A percentile compares a stretch with the other conserved stretches of the same genome.
Conservation (phyloP, 169 alveolate genomes). For the Neospora caninum region DNA sequence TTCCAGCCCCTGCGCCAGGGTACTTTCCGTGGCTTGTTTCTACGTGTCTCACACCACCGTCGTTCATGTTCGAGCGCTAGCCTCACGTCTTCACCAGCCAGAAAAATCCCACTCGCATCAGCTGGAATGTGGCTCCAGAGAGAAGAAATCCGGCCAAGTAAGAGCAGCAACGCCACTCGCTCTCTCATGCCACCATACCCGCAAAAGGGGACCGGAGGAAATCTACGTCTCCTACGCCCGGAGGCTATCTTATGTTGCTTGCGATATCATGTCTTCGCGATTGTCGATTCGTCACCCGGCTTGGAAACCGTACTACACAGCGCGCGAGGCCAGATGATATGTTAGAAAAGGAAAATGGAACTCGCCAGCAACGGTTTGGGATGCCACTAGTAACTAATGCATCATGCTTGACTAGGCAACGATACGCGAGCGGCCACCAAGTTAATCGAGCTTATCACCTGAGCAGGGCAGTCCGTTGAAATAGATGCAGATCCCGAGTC, state of each 20-base stretch:
- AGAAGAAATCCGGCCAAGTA: not conserved
- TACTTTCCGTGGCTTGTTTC: slow-evolving; percentile 66
- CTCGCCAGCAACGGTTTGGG: not conserved
- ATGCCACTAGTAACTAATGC: not conserved
- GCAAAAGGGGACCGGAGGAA: too few species aligned
- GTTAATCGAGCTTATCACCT: not conserved
- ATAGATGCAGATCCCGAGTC: slow-evolving; percentile 68
- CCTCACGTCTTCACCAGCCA: not conserved
- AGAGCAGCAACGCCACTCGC: too few species aligned
- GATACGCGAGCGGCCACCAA: not conserved
- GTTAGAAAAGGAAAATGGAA: not conserved
- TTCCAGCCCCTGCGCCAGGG: slow-evolving; percentile 70
- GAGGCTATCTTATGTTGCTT: too few species aligned
- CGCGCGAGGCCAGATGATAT: too few species aligned
- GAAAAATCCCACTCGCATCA: not conserved
- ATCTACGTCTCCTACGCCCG: too few species aligned
- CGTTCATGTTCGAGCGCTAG: not conserved
- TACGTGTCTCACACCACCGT: not conserved
- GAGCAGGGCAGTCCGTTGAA: slow-evolving; percentile 75
- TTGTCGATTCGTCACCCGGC: too few species aligned
- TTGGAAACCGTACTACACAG: too few species aligned
- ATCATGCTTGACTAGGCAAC: not conserved
- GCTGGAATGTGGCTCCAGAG: not conserved
- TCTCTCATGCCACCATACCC: too few species aligned
- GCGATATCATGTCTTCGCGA: too few species aligned